Evolutionary conservation across 1,284 basidiomycete genomes (phyloP), one percentile per base, ranked within the genome.

Genomic region (Pisolithus thermaeus): DNA sequence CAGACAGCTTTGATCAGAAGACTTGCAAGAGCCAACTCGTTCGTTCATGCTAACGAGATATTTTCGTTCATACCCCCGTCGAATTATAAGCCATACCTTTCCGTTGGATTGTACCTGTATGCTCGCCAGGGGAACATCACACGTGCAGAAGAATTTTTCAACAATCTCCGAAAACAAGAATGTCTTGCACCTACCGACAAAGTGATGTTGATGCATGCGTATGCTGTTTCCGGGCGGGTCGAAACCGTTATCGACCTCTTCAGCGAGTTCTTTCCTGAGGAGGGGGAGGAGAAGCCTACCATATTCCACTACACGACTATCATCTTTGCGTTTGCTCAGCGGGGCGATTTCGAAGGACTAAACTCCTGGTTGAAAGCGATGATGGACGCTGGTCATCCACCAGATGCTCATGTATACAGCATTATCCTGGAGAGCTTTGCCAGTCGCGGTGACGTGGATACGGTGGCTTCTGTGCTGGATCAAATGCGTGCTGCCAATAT

Each of bases 351-450:
- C 40, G 64, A 72, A 30, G 77, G 76, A 18, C 72, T 87, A 56
- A 76, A 78, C 56, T 49, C 59, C 7, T 87, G 87, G 82, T 60
- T 90, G 52, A 65, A 70, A 41, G 72, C 69, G 48, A 78, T 90
- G 76, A 57, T 70, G 16, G 61, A 72, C 16, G 72, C 70, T 16
- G 78, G 78, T 4, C 61, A 79, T 52, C 58, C 59, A 27, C 83
- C 84, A 3, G 79, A 87, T 61, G 59, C 68, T 30, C 64, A 79
- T 48, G 68, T 84, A 42, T 90, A 79, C 65, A 83, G 79, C 56
- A 74, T 77, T 53, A 70, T 92, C 47, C 70, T 93, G 23, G 72
- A 80, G 49, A 73, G 75, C 38, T 83, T 88, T 59, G 79, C 84
- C 11, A 64, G 70, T 46, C 74, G 74, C 14, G 80, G 77, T 27